phyloP scores from a whole-genome alignment of 345 rosid species.

The Hibiscus mutabilis region DNA sequence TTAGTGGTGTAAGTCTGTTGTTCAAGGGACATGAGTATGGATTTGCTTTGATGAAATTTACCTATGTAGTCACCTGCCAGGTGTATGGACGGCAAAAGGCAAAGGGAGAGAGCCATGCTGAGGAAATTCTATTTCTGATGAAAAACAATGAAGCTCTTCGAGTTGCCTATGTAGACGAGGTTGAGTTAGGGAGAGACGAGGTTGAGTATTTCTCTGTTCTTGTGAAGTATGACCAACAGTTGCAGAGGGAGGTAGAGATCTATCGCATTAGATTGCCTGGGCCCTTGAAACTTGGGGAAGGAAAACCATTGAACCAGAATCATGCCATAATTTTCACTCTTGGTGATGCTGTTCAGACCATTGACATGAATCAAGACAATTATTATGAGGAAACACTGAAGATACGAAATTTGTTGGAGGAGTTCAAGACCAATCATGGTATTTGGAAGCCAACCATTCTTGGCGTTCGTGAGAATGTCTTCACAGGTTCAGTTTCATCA shows the following conservation, averaged over 20 bases:
- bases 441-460: slow-evolving; percentile 80
- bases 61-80: slow-evolving; percentile 82
- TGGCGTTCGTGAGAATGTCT: slow-evolving; percentile 84
- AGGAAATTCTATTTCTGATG: slow-evolving; percentile 66
- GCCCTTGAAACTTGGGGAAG: slow-evolving; percentile 82
- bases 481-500: slow-evolving; percentile 91
- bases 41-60: slow-evolving; percentile 74
- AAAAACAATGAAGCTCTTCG: slow-evolving; percentile 78
- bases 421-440: slow-evolving; percentile 56
- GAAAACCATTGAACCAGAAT: slow-evolving; percentile 95
- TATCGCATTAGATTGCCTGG: slow-evolving; percentile 88
- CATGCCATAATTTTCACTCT: slow-evolving; percentile 92
- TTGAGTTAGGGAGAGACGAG: slow-evolving; percentile 43
- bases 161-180: slow-evolving; percentile 87
- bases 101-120: slow-evolving; percentile 64
- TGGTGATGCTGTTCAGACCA: slow-evolving; percentile 91
- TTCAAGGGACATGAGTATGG: slow-evolving; percentile 84
- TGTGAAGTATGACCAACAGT: slow-evolving; percentile 67
- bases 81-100: slow-evolving; percentile 72
- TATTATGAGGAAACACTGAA: slow-evolving; percentile 92
- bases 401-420: slow-evolving; percentile 89
- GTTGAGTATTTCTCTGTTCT: slow-evolving; percentile 72
- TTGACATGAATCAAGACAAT: slow-evolving; percentile 94
- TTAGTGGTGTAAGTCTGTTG: slow-evolving; percentile 54
- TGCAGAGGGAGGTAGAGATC: slow-evolving; percentile 75